A percentile compares a stretch with the other conserved stretches of the same genome.
Evolutionary conservation across 805 yeast species (phyloP).

Genomic region (Metschnikowia hibisci): DNA sequence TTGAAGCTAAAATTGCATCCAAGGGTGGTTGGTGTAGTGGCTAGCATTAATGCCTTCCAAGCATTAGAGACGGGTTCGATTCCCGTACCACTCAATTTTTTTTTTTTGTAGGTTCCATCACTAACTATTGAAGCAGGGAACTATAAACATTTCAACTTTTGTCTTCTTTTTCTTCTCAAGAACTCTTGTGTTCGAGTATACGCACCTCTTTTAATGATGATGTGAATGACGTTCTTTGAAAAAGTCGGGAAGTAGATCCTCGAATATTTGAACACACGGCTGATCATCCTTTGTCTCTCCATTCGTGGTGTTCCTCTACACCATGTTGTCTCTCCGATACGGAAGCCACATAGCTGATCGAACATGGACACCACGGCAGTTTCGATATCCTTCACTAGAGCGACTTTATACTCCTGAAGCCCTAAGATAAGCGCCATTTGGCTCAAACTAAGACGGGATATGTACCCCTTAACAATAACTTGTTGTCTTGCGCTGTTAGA

Average conservation of each 20-base stretch:
- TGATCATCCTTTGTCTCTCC: constrained; percentile 48
- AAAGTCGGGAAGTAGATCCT: constrained; percentile 47
- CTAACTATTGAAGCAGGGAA: background rate
- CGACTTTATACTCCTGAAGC: constrained; percentile 29
- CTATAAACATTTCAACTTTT: background rate
- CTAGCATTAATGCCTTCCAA: constrained; percentile 91
- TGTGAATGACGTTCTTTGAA: constrained; percentile 54
- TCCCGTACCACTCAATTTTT: constrained; percentile 75
- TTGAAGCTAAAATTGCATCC: too few relatives aligned
- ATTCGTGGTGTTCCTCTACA: constrained; percentile 65
- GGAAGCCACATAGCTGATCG: constrained; percentile 59
- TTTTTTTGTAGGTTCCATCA: constrained; percentile 4
- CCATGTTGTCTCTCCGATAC: constrained; percentile 79
- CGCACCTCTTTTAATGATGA: constrained; percentile 75
- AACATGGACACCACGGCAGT: constrained; percentile 49
- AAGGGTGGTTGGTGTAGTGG: constrained; percentile 89
- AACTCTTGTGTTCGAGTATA: constrained; percentile 38
- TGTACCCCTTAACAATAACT: constrained; percentile 10
- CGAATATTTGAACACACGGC: constrained; percentile 46
- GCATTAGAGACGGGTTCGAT: constrained; percentile 94
- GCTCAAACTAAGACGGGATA: constrained; percentile 13
- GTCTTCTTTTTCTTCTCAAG: constrained; percentile 13
- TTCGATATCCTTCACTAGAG: constrained; percentile 57
- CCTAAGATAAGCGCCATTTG: constrained; percentile 14
- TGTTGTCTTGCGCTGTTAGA: background rate